Conservation (phyloP, 345 rosid species). For the Anastatica hierochuntica region DNA sequence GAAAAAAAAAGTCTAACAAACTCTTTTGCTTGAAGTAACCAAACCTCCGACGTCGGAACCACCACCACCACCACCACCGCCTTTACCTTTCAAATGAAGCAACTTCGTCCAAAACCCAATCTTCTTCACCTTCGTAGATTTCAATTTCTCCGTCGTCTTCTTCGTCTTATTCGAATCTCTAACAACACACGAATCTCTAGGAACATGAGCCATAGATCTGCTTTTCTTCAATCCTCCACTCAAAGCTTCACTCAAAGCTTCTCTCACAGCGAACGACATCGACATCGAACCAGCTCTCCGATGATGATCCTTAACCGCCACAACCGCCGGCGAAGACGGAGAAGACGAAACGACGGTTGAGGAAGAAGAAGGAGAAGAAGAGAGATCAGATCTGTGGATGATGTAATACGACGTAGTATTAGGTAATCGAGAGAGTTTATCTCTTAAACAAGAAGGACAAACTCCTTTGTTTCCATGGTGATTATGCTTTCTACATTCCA, state of each 20-base stretch:
- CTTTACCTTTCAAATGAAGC: slow-evolving; percentile 40
- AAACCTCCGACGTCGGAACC: slow-evolving; percentile 20
- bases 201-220: slow-evolving; percentile 49
- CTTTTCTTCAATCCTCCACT: slow-evolving; percentile 60
- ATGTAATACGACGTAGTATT: slow-evolving; percentile 16
- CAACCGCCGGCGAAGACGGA: not conserved
- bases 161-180: slow-evolving; percentile 28
- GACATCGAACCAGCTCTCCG: slow-evolving; percentile 33
- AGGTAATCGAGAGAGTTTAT: slow-evolving; percentile 14
- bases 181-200: slow-evolving; percentile 25
- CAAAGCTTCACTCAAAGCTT: slow-evolving; percentile 16
- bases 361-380: not conserved
- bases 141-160: slow-evolving; percentile 19
- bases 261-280: slow-evolving; percentile 31
- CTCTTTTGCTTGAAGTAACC: slow-evolving; percentile 18
- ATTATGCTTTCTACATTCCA: slow-evolving; percentile 29
- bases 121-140: slow-evolving; percentile 15
- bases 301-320: slow-evolving; percentile 25
- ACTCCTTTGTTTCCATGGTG: slow-evolving; percentile 22
- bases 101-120: slow-evolving; percentile 64
- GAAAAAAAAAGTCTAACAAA: slow-evolving; percentile 5
- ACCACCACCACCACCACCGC: slow-evolving; percentile 25
- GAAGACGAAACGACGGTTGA: slow-evolving; percentile 17
- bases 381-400: slow-evolving; percentile 4
- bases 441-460: slow-evolving; percentile 21